Evolutionary conservation across 177 flowering plant genomes (phyloP).

Genomic region (Tripterygium wilfordii): DNA sequence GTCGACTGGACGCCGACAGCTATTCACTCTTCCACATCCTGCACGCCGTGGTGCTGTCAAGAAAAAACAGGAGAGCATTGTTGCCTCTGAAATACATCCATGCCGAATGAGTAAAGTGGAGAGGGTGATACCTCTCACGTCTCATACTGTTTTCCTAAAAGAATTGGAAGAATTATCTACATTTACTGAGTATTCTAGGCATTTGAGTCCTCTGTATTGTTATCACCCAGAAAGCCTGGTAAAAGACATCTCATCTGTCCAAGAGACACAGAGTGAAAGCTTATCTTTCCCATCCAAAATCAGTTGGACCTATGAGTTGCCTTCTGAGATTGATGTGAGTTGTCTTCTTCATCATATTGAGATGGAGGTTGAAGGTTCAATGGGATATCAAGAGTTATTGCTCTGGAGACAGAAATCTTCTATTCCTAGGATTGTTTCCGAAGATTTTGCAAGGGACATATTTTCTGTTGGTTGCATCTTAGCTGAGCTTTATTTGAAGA

Average conservation of each 20-base stretch:
- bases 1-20: conserved; percentile 83
- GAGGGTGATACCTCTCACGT: conserved; percentile 16
- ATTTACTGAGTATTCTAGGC: conserved; percentile 62
- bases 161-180: conserved; percentile 62
- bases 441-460: conserved; percentile 57
- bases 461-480: conserved; percentile 86
- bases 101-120: conserved; percentile 10
- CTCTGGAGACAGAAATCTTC: conserved; percentile 65
- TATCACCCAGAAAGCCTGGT: conserved; percentile 12
- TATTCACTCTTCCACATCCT: conserved; percentile 85
- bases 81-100: conserved; percentile 7
- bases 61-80: conserved; percentile 4
- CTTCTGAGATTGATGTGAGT: conserved; percentile 31
- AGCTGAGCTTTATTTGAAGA: conserved; percentile 79
- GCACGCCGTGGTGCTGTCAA: conserved; percentile 28
- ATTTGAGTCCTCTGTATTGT: conserved; percentile 61
- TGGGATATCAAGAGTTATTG: conserved; percentile 69
- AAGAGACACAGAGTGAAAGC: conserved; percentile 15
- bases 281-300: conserved; percentile 10
- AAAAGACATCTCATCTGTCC: conserved; percentile 7
- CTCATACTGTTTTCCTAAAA: conserved; percentile 39
- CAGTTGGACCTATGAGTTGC: conserved; percentile 12
- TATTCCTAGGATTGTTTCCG: conserved; percentile 23
- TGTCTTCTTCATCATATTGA: conserved; percentile 63
- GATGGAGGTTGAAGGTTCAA: conserved; percentile 42